These are phyloP conservation scores for Tylopilus sp. DNA, from an alignment of 768 basidiomycete species.

Conservation along the genomic window DNA sequence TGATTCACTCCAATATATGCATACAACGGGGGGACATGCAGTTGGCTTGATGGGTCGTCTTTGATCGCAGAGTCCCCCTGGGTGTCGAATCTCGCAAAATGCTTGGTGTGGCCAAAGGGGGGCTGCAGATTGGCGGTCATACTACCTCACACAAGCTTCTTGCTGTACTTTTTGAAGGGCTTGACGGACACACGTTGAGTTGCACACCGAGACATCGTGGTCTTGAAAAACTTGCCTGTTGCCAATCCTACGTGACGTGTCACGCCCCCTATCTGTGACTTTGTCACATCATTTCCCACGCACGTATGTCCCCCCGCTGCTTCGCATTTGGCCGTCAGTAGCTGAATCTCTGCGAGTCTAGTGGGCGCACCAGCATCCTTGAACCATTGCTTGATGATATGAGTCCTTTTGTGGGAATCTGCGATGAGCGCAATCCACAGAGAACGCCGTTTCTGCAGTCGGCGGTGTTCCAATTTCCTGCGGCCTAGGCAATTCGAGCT, in stretches of 20 bases:
- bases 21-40: conserved; percentile 23
- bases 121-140: conserved; percentile 18
- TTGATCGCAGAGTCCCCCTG: not conserved
- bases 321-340: not conserved
- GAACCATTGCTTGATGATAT: not conserved
- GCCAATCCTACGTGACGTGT: conserved; percentile 24
- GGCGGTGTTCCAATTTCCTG: conserved; percentile 15
- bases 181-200: conserved; percentile 31
- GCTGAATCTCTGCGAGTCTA: not conserved
- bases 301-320: conserved; percentile 1
- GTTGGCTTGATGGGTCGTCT: conserved; percentile 2
- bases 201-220: conserved; percentile 24
- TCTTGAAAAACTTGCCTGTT: conserved; percentile 31
- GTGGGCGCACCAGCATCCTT: conserved; percentile 5
- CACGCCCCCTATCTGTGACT: conserved; percentile 28
- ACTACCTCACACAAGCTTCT: conserved; percentile 28
- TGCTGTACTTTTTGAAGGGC: conserved; percentile 17
- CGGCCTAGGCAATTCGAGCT: conserved; percentile 1
- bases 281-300: conserved; percentile 19
- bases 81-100: conserved; percentile 3
- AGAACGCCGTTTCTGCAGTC: not conserved
- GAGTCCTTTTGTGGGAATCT: not conserved
- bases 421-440: not conserved
- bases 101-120: conserved; percentile 2
- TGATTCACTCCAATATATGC: conserved; percentile 27